Conservation (phyloP, 257 asterid genomes). For the Solanum chilense region DNA sequence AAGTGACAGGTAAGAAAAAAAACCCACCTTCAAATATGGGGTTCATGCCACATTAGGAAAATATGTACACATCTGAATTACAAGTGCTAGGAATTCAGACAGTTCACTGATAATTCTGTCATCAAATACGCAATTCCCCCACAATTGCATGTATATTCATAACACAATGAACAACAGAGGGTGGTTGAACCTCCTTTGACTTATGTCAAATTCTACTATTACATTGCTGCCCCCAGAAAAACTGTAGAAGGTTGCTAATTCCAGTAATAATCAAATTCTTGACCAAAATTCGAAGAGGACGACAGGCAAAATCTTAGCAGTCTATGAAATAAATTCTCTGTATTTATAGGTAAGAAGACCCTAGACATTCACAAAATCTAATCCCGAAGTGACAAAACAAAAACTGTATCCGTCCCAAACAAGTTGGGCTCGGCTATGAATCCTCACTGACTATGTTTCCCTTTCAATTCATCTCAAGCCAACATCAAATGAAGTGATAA, state of each 20-base stretch:
- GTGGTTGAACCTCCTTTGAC: background rate
- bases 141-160: background rate
- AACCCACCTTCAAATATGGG: background rate
- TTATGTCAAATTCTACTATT: background rate
- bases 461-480: background rate
- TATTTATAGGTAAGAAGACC: background rate
- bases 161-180: background rate
- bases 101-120: background rate
- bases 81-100: background rate
- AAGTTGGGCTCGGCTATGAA: background rate
- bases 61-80: background rate
- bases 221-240: background rate
- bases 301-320: background rate
- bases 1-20: background rate
- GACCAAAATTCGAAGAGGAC: background rate
- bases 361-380: background rate
- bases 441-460: background rate
- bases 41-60: background rate
- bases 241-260: background rate
- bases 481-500: background rate
- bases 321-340: background rate
- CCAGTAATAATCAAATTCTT: background rate
- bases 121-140: background rate
- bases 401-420: background rate
- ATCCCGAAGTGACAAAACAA: background rate